phyloP scores from a whole-genome alignment of 192 early-diverging fungal species.

The Dissophora ornata region DNA sequence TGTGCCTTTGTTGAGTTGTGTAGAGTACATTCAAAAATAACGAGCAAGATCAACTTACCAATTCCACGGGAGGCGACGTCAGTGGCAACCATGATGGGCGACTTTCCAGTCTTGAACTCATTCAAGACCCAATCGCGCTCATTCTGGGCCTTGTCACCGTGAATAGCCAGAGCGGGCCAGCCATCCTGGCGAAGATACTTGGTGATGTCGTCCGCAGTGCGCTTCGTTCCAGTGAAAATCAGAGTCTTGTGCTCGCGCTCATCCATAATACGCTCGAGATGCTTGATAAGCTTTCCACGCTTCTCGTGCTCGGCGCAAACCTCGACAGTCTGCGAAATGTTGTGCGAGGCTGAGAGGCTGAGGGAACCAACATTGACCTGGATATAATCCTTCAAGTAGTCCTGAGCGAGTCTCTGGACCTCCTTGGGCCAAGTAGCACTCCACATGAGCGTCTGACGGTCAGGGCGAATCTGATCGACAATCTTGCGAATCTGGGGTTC shows the following conservation, averaged over 20 bases:
- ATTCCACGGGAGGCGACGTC: conserved; percentile 97
- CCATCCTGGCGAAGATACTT: conserved; percentile 88
- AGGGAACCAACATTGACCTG: conserved; percentile 97
- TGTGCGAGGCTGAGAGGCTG: conserved; percentile 92
- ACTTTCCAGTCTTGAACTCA: conserved; percentile 89
- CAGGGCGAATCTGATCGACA: conserved; percentile 96
- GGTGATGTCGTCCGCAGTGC: conserved; percentile 91
- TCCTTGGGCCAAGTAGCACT: conserved; percentile 99
- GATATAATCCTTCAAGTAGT: conserved; percentile 94
- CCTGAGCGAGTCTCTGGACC: conserved; percentile 90
- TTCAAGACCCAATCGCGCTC: conserved; percentile 97
- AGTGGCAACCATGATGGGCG: conserved; percentile 97
- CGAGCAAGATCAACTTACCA: conserved; percentile 70
- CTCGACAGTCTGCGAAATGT: conserved; percentile 92
- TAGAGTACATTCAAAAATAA: conserved; percentile 2
- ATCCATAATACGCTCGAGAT: conserved; percentile 87
- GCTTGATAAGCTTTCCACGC: conserved; percentile 78
- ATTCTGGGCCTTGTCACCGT: conserved; percentile 95
- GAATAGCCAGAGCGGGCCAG: conserved; percentile 93
- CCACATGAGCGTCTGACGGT: conserved; percentile 99
- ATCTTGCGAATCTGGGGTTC: conserved; percentile 99
- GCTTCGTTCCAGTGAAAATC: conserved; percentile 96
- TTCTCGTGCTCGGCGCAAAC: conserved; percentile 90
- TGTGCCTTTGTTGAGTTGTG: no score
- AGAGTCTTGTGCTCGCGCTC: conserved; percentile 90